phyloP scores from a whole-genome alignment of 305 asterid species.

The Euphrasia arctica region DNA sequence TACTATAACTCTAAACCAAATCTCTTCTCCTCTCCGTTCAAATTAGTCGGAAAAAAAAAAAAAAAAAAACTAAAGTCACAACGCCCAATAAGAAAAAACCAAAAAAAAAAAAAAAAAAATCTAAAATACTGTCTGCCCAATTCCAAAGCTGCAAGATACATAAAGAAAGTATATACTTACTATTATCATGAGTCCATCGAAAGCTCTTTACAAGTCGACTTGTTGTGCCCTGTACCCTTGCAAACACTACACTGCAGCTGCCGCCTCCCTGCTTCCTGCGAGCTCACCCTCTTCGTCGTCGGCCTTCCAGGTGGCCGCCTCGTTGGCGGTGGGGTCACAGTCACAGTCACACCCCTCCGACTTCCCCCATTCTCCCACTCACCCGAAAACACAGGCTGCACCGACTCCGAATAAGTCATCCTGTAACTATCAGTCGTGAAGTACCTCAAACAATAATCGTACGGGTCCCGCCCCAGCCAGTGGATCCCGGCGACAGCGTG shows the following conservation, averaged over 20 bases:
- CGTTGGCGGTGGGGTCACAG: constrained; percentile 93
- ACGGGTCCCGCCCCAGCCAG: constrained; percentile 50
- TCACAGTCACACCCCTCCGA: constrained; percentile 50
- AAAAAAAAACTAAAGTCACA: constrained; percentile 1
- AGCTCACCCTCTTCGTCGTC: constrained; percentile 60
- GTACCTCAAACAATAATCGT: constrained; percentile 71
- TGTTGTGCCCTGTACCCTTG: constrained; percentile 94
- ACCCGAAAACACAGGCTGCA: constrained; percentile 52
- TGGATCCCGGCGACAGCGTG: constrained; percentile 71
- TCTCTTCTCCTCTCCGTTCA: constrained; percentile 23
- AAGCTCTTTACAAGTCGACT: constrained; percentile 87
- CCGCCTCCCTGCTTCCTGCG: constrained; percentile 61
- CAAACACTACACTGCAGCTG: constrained; percentile 91
- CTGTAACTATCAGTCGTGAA: constrained; percentile 66
- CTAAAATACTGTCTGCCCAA: constrained; percentile 12
- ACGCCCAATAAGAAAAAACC: constrained; percentile 6
- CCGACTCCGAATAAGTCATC: constrained; percentile 65
- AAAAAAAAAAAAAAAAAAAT: neutral
- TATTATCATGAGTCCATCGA: constrained; percentile 35
- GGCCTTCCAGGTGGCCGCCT: constrained; percentile 99
- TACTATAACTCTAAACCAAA: neutral
- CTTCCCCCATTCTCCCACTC: constrained; percentile 40
- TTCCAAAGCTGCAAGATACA: neutral
- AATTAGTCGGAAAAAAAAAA: constrained; percentile 19
- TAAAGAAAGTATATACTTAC: constrained; percentile 18